Evolutionary conservation across 768 basidiomycete genomes (phyloP), one percentile per base, ranked within the genome.

Genomic region (Termitomyces sp.): DNA sequence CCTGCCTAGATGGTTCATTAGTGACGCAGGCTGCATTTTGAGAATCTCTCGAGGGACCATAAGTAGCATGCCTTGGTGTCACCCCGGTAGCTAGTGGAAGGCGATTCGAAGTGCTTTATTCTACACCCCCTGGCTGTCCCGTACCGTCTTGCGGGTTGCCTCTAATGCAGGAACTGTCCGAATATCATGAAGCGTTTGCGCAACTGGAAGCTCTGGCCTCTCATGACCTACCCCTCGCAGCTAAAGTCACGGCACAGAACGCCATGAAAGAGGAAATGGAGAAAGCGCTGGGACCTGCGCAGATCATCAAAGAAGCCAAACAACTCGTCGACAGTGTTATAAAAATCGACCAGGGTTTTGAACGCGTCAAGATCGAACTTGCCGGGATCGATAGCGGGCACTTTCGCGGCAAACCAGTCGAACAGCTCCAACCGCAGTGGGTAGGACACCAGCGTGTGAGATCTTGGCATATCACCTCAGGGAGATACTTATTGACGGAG

Each of bases 271-370:
- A 48, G 22, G 56, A 51, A 16, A 20, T 40, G 5, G 26, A 30
- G 10, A 55, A 49, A 24, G 36, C 12, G 8, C 48, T 54, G 9
- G 48, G 36, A 18, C 36, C 40, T 20, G 26, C 47, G 12, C 53
- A 37, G 43, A 36, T 45, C 18, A 20, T 20, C 20, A 43, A 27
- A 42, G 61, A 62, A 26, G 51, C 57, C 20, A 62, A 48, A 47
- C 44, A 56, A 22, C 57, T 62, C n/a, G 36, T 47, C n/a, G 53
- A 58, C 5, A 22, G 30, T 46, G 24, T 62, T 39, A 53, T 62
- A 13, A 58, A 55, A 40, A 52, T 62, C n/a, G 61, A 62, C 33
- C 61, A 62, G 33, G 57, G 53, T 26, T 58, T 62, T 30, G 61
- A 62, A 47, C 53, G 54, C 16, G 27, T 58, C 32, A 62, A 62